Percentiles rank a stretch among this genome's conserved stretches.
These are phyloP conservation scores for Pontederia crassipes DNA, from an alignment of 176 grass and related monocot genomes.

Conservation along the genomic window DNA sequence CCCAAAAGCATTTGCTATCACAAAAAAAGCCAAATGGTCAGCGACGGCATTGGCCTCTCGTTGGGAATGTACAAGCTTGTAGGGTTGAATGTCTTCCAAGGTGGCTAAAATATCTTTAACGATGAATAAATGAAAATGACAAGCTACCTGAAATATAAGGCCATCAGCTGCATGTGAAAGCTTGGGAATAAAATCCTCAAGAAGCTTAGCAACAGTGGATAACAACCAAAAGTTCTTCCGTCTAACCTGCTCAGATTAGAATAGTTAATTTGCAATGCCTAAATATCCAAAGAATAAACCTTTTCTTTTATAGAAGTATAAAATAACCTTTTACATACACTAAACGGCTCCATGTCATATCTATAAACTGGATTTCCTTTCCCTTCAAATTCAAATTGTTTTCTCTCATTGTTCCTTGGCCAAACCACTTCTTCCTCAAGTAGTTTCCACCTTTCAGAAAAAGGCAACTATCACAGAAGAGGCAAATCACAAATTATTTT, in stretches of 20 bases:
- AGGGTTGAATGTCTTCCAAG: too few species aligned
- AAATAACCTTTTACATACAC: conserved; percentile 36
- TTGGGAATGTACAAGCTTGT: too few species aligned
- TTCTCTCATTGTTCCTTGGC: conserved; percentile 61
- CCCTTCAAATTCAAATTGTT: conserved; percentile 61
- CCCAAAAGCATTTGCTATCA: too few species aligned
- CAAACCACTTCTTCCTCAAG: conserved; percentile 91
- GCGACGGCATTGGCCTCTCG: too few species aligned
- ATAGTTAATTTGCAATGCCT: conserved; percentile 16
- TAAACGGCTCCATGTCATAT: conserved; percentile 99
- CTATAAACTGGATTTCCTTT: conserved; percentile 73
- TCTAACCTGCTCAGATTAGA: conserved; percentile 44
- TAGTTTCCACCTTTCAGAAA: conserved; percentile 93
- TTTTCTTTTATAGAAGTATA: not conserved
- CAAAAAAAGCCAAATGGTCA: too few species aligned
- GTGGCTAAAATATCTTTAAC: too few species aligned
- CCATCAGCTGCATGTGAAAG: conserved; percentile 97
- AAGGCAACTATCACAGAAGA: conserved; percentile 56
- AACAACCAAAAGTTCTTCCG: conserved; percentile 98
- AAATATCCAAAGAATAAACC: conserved; percentile 1
- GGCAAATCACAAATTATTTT: not conserved
- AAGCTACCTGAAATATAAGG: conserved; percentile 95
- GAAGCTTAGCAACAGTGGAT: conserved; percentile 64
- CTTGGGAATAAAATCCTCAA: conserved; percentile 75
- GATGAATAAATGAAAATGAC: not conserved